Base-by-base conservation (phyloP, 306 rosid species). In the Carpinus fangiana region DNA sequence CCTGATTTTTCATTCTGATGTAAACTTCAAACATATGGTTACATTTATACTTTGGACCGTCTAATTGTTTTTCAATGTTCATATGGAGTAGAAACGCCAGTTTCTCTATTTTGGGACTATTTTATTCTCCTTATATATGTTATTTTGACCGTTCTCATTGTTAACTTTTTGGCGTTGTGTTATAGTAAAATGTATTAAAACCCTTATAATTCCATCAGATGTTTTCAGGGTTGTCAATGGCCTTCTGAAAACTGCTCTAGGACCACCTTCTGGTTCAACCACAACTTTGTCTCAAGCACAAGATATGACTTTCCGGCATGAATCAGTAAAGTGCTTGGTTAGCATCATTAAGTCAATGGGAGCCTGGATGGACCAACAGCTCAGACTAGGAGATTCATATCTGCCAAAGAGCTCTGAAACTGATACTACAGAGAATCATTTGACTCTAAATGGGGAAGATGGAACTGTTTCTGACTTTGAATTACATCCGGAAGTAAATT, bases 151-250 rank as follows among this genome's bases (percentile, higher is more conserved):
- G 75, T 57, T 75, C 36, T 79, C 23, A 28, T 56, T 48, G 46
- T 73, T 79, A 77, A 55, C 52, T 43, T 76, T 64, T 82, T 72
- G 74, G 87, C 84, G 7, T 81, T 84, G 73, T 79, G 85, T 74
- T 86, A 87, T 83, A 84, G 87, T 83, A 71, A 78, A 78, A 78
- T 86, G 84, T 82, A 87, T 86, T 92, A 85, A 91, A 90, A 79
- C 91, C 81, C 92, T 86, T 81, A 90, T 87, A 92, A 90, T 84
- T 86, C 91, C 84, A 84, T 90, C 90, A 90, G 93, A 91, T 90
- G 68, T 89, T 91, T 91, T 84, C 99, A 96, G 99, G 99, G 89
- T 93, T 85, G 99, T 96, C 84, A 96, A 91, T 71, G 99, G 99
- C 82, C 99, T 96, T 88, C 84, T 93, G 79, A 96, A 96, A 93